phyloP scores from a whole-genome alignment of 305 asterid species.

The Fraxinus albicans region DNA sequence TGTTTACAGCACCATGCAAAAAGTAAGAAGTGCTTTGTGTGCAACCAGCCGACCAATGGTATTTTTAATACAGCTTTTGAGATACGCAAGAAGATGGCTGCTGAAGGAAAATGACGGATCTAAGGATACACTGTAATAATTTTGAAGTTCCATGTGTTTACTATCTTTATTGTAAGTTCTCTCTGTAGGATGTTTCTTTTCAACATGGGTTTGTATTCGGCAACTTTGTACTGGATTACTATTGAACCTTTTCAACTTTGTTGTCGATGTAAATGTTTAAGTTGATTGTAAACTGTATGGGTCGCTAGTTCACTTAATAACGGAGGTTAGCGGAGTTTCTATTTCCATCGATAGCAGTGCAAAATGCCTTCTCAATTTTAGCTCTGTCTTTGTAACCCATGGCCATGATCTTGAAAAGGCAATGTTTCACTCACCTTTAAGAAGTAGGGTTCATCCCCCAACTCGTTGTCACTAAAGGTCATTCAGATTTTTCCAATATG shows the following conservation, averaged over 20 bases:
- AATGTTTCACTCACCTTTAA: background rate
- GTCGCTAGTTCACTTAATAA: background rate
- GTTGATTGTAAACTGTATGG: background rate
- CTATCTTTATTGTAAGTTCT: conserved; percentile 17
- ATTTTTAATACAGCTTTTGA: conserved; percentile 94
- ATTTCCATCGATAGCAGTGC: background rate
- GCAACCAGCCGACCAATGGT: conserved; percentile 94
- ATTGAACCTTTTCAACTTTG: background rate
- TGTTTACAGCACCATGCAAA: conserved; percentile 84
- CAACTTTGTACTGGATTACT: conserved; percentile 11
- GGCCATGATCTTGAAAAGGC: background rate
- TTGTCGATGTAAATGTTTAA: background rate
- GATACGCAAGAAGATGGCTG: conserved; percentile 71
- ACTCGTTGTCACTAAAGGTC: background rate
- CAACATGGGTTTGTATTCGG: conserved; percentile 18
- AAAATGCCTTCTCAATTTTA: background rate
- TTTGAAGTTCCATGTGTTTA: conserved; percentile 13
- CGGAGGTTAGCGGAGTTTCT: background rate
- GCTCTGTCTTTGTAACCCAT: background rate
- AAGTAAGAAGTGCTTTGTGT: conserved; percentile 94
- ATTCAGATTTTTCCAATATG: background rate
- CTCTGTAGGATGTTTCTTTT: background rate
- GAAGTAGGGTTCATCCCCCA: background rate
- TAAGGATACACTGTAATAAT: background rate
- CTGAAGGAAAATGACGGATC: conserved; percentile 47